Evolutionary conservation across 176 grass and related monocot genomes (phyloP), one percentile per base, ranked within the genome.

Genomic region (Carex scoparia): DNA sequence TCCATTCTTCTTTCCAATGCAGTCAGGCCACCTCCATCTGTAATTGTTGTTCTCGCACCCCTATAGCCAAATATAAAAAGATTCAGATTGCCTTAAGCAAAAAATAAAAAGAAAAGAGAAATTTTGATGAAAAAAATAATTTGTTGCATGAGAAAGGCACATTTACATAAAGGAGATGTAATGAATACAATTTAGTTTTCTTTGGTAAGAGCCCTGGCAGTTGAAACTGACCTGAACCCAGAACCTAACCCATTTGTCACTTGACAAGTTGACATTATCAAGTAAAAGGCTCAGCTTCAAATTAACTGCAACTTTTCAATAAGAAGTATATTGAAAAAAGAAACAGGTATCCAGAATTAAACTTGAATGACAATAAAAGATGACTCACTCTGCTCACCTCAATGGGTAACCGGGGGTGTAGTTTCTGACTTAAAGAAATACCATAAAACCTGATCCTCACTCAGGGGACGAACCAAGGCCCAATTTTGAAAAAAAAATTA

Each of bases 1-100:
- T 88, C 87, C 87, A 85, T 85, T 70, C 81, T 79, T 85, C 87
- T 88, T 84, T 84, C 81, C 81, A 88, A 62, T 61, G 87, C 71
- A 78, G 87, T 88, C 33, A 80, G 51, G 58, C 87, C 72, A 16
- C 87, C 87, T n/a, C 87, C 69, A 88, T 88, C 87, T 80, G 56
- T 88, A 80, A 66, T 60, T 79, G 87, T 79, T 69, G 81, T 84
- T 76, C 28, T 79, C 32, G 81, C 82, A 11, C 82, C 82, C 82
- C 87, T 88, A 11, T 31, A 78, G 51, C 49, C 4, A 54, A 56
- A 78, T 33, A 78, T 3, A 27, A 57, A 57, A 57, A 15, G 1
- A 31, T 54, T 53, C 11, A 76, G n/a, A 76, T 5, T 28, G 23
- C 19, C 9, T 28, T 31, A 15, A 14, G 1, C 7, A 73, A 18